Conservation (phyloP, 805 yeast species). For the Suhomyces tanzawaensis region DNA sequence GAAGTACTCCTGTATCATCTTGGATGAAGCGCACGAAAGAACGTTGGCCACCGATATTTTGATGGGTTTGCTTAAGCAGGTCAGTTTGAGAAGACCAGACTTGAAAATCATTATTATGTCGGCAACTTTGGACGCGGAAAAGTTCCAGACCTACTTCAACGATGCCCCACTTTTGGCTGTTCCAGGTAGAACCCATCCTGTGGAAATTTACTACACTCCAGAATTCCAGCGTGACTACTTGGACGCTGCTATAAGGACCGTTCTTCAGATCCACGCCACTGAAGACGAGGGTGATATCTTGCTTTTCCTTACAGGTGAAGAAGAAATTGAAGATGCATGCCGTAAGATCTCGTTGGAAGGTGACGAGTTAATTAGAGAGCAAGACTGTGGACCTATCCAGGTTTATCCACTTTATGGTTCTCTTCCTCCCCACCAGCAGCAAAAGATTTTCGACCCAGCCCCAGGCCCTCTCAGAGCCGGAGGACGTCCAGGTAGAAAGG, state of each 20-base stretch:
- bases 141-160: slow-evolving; percentile 85
- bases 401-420: slow-evolving; percentile 97
- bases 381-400: slow-evolving; percentile 81
- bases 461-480: slow-evolving; percentile 67
- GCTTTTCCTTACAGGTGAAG: slow-evolving; percentile 91
- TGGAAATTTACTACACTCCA: slow-evolving; percentile 94
- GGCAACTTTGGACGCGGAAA: slow-evolving; percentile 96
- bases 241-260: slow-evolving; percentile 94
- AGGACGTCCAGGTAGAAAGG: slow-evolving; percentile 93
- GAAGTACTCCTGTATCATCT: slow-evolving; percentile 82
- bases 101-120: slow-evolving; percentile 93
- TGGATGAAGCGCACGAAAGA: slow-evolving; percentile 98
- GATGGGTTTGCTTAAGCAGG: slow-evolving; percentile 90
- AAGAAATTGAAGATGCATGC: slow-evolving; percentile 96
- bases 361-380: slow-evolving; percentile 85
- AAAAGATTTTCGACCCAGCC: slow-evolving; percentile 88
- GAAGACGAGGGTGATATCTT: slow-evolving; percentile 91
- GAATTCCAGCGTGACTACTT: slow-evolving; percentile 93
- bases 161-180: slow-evolving; percentile 94
- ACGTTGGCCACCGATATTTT: slow-evolving; percentile 94
- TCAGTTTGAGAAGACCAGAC: slow-evolving; percentile 76
- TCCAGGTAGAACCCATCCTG: slow-evolving; percentile 98
- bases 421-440: slow-evolving; percentile 93
- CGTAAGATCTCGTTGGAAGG: slow-evolving; percentile 83
- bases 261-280: slow-evolving; percentile 93